A percentile compares a stretch with the other conserved stretches of the same genome.
phyloP scores from a whole-genome alignment of 345 rosid genomes.

The Gossypium bickii region DNA sequence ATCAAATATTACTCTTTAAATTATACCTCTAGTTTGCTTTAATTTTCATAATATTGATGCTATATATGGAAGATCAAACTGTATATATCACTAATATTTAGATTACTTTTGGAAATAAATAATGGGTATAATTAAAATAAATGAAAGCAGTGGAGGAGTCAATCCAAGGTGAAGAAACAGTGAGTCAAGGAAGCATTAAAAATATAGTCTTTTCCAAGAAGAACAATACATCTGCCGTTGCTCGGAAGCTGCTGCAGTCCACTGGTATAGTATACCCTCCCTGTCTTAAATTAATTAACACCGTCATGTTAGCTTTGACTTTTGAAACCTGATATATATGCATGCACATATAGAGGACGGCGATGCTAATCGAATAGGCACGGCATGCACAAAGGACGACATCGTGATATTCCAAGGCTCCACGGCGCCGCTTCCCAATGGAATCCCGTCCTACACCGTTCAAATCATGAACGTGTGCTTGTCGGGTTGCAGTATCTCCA shows the following conservation, averaged over 20 bases:
- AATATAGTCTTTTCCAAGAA: constrained; percentile 1
- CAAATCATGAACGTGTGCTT: constrained; percentile 42
- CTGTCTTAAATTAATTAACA: neutral
- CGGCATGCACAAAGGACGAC: constrained; percentile 60
- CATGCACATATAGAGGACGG: constrained; percentile 11
- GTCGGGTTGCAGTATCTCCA: constrained; percentile 50
- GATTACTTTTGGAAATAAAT: no score
- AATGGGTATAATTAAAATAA: neutral
- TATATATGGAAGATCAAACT: neutral
- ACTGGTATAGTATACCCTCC: neutral
- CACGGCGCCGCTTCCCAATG: constrained; percentile 52
- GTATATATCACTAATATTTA: no score
- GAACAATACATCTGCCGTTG: neutral
- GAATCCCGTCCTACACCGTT: constrained; percentile 62
- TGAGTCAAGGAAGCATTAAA: constrained; percentile 1
- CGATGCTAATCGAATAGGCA: constrained; percentile 40
- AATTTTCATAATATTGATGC: no score
- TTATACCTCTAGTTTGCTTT: no score
- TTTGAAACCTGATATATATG: neutral
- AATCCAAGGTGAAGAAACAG: neutral
- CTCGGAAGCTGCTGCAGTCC: constrained; percentile 9
- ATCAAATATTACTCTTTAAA: no score
- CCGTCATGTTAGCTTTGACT: neutral
- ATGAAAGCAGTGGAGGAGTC: constrained; percentile 6
- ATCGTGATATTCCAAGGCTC: constrained; percentile 52